Conservation (phyloP, 2,329 filamentous ascomycete species). For the Claviceps quebecensis region DNA sequence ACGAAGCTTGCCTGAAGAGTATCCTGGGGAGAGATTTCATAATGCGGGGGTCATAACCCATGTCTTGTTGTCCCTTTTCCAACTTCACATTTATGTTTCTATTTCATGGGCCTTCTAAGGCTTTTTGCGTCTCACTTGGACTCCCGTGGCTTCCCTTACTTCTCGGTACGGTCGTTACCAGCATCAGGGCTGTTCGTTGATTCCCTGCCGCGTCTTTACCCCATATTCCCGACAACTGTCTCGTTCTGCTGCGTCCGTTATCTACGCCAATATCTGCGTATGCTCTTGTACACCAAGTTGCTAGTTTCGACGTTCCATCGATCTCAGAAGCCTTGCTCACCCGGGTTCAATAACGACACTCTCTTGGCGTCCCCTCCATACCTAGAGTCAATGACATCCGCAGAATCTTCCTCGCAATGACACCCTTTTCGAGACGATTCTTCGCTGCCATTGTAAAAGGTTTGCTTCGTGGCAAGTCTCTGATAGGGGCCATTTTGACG, state of each 20-base stretch:
- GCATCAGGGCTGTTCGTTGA: background rate
- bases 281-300: background rate
- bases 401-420: constrained; percentile 43
- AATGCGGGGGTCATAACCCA: background rate
- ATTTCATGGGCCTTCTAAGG: constrained; percentile 2
- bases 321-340: background rate
- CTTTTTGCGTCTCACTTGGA: background rate
- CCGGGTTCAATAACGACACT: background rate
- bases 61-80: background rate
- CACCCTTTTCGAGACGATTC: constrained; percentile 39
- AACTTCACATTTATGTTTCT: background rate
- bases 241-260: background rate
- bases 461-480: constrained; percentile 43
- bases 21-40: background rate
- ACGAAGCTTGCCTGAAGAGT: constrained; percentile 1
- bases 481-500: constrained; percentile 42
- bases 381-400: constrained; percentile 25
- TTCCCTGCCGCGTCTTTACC: background rate
- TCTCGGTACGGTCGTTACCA: background rate
- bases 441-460: constrained; percentile 41
- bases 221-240: background rate
- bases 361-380: background rate
- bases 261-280: background rate
- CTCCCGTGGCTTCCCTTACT: background rate
- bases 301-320: background rate